Conservation (phyloP, 805 yeast species). For the Metschnikowia kofuensis region DNA sequence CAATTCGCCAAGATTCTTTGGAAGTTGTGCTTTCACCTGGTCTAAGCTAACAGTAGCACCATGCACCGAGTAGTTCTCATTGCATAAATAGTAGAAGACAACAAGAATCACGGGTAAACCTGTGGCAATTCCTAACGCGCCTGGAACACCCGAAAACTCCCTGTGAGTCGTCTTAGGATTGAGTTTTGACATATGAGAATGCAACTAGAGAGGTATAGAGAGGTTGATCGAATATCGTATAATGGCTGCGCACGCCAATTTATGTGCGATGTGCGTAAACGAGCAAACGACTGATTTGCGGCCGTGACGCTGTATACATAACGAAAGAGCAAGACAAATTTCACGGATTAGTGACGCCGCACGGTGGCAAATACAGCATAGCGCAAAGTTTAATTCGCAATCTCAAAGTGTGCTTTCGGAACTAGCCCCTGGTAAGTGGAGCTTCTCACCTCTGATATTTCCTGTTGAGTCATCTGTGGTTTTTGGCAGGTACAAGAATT, state of each 20-base stretch:
- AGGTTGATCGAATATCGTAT: neutral
- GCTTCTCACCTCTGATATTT: too few relatives aligned
- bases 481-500: too few relatives aligned
- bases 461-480: too few relatives aligned
- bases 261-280: conserved; percentile 8
- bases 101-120: conserved; percentile 67
- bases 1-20: conserved; percentile 23
- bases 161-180: conserved; percentile 71
- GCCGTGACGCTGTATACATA: neutral
- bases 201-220: neutral
- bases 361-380: neutral
- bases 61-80: conserved; percentile 51
- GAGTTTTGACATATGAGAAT: conserved; percentile 22
- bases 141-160: conserved; percentile 79
- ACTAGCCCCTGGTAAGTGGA: too few relatives aligned
- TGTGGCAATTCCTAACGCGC: conserved; percentile 63
- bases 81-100: conserved; percentile 57
- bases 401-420: too few relatives aligned
- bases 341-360: neutral
- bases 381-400: too few relatives aligned
- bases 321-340: too few relatives aligned
- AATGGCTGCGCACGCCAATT: neutral
- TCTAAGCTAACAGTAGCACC: conserved; percentile 47
- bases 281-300: conserved; percentile 4
- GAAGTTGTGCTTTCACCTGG: conserved; percentile 35